Conservation (phyloP, 75 land plant genomes). For the Pinus tabuliformis region DNA sequence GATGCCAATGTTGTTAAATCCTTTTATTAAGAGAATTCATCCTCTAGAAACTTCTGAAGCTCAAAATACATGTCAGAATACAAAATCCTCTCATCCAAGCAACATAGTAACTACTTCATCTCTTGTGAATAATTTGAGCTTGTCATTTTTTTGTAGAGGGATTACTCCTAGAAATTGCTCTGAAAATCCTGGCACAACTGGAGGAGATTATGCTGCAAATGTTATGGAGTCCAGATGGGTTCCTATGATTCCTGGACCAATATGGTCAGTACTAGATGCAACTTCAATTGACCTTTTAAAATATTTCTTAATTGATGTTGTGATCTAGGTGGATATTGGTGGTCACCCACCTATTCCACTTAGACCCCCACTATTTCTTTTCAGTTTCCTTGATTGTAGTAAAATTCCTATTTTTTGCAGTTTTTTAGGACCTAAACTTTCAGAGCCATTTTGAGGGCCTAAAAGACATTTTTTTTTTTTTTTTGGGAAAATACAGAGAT, state of each 20-base stretch:
- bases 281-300: conserved; percentile 64
- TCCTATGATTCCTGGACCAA: conserved; percentile 54
- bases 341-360: too few species aligned
- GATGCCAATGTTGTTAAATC: conserved; percentile 2
- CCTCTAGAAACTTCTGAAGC: conserved; percentile 5
- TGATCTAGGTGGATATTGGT: not conserved
- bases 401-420: too few species aligned
- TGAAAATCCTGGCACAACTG: conserved; percentile 3
- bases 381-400: too few species aligned
- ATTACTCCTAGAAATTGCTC: not conserved
- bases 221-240: conserved; percentile 32
- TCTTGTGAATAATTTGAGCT: not conserved
- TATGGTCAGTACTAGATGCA: conserved; percentile 79
- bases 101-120: not conserved
- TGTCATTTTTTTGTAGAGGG: not conserved
- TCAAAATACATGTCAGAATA: not conserved
- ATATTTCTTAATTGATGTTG: conserved; percentile 63
- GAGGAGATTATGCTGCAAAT: not conserved
- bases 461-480: too few species aligned
- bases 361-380: too few species aligned
- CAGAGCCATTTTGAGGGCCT: too few species aligned
- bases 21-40: not conserved
- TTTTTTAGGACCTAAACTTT: too few species aligned
- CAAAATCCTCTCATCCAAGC: not conserved
- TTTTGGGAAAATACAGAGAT: too few species aligned